Evolutionary conservation across 179 eudicot species (phyloP).

Genomic region (Drosera spatulata): DNA sequence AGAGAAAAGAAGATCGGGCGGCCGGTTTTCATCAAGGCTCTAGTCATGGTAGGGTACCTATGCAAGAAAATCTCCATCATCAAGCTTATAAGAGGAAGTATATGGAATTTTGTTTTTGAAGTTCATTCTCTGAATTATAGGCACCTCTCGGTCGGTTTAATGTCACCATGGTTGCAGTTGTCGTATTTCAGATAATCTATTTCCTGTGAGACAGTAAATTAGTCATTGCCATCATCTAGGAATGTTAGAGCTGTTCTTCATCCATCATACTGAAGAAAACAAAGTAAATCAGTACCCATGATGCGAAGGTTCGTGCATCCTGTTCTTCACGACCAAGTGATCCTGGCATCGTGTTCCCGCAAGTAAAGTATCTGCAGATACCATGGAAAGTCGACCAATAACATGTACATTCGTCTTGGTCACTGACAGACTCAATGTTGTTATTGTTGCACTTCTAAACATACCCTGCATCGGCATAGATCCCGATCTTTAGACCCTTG

Average conservation of each 20-base stretch:
- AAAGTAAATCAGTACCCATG: no score
- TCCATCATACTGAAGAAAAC: no score
- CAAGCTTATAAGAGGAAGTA: background rate
- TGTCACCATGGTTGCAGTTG: conserved; percentile 55
- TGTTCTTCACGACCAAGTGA: conserved; percentile 80
- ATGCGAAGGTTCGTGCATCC: conserved; percentile 80
- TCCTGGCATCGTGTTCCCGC: conserved; percentile 84
- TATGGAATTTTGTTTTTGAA: background rate
- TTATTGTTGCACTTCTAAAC: background rate
- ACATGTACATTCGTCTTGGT: background rate
- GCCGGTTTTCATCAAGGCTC: conserved; percentile 68
- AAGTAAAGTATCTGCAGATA: conserved; percentile 9
- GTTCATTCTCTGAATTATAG: no score
- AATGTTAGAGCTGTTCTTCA: no score
- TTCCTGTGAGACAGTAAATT: conserved; percentile 30
- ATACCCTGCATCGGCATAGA: conserved; percentile 92
- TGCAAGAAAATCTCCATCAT: background rate
- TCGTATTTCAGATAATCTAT: conserved; percentile 95
- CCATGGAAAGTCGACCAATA: no score
- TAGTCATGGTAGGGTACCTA: conserved; percentile 85
- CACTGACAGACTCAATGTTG: no score
- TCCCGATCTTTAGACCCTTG: conserved; percentile 89
- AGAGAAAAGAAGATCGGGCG: conserved; percentile 81
- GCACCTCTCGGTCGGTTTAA: conserved; percentile 61
- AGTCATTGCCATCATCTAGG: no score